Evolutionary conservation across 768 basidiomycete species (phyloP).

Genomic region (Kwoniella sp.): DNA sequence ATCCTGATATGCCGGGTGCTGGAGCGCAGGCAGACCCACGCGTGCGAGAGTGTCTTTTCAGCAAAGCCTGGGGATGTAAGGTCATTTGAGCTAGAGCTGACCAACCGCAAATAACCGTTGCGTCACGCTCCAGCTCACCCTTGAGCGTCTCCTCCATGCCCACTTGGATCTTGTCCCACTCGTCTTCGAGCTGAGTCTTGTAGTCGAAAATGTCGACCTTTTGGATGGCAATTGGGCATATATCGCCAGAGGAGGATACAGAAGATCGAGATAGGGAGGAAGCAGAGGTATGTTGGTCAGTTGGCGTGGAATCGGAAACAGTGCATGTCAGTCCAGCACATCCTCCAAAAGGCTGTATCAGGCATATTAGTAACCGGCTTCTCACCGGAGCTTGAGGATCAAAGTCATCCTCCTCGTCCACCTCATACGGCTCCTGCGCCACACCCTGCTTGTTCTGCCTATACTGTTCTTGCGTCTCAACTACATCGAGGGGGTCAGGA

Average conservation of each 20-base stretch:
- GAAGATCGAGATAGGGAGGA: not conserved
- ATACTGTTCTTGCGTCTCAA: not conserved
- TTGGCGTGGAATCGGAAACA: too few species aligned
- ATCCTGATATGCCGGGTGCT: too few species aligned
- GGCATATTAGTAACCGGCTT: too few species aligned
- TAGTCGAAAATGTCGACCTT: constrained; percentile 12
- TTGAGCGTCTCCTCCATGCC: constrained; percentile 2
- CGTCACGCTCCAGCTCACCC: too few species aligned
- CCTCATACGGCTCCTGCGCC: not conserved
- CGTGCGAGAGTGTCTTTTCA: constrained; percentile 4
- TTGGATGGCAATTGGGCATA: not conserved
- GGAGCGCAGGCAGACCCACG: too few species aligned
- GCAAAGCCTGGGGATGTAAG: constrained; percentile 15
- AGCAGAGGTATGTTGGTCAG: too few species aligned
- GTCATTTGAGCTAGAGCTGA: too few species aligned
- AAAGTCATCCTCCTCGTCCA: constrained; percentile 27
- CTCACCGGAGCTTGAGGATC: constrained; percentile 26
- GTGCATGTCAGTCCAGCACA: too few species aligned
- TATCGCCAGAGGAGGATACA: not conserved
- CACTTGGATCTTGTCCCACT: constrained; percentile 12
- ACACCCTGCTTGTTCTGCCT: not conserved
- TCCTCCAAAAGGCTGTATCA: too few species aligned
- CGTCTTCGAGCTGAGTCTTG: constrained; percentile 4
- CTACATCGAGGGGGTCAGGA: too few species aligned
- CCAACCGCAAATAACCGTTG: too few species aligned